Evolutionary conservation across 805 yeast genomes (phyloP).

Genomic region (Cyberlindnera maritima): DNA sequence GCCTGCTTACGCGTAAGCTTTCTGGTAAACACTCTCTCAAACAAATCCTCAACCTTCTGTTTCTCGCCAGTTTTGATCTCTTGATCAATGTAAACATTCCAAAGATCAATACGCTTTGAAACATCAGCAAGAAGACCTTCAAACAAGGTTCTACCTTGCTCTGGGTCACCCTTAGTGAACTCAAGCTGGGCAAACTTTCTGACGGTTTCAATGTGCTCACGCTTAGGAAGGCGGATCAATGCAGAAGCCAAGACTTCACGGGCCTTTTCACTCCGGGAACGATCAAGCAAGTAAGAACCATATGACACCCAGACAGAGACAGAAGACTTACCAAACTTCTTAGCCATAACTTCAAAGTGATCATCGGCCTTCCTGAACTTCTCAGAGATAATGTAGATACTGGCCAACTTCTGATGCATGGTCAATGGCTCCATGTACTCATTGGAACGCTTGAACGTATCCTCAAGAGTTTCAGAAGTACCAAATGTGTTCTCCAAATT

Average conservation of each 20-base stretch:
- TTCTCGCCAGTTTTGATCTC: slow-evolving; percentile 74
- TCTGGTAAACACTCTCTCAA: slow-evolving; percentile 69
- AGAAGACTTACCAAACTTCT: slow-evolving; percentile 72
- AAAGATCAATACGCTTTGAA: slow-evolving; percentile 87
- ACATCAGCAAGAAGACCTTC: slow-evolving; percentile 90
- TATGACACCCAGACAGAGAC: slow-evolving; percentile 77
- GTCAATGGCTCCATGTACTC: slow-evolving; percentile 88
- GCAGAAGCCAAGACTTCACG: slow-evolving; percentile 75
- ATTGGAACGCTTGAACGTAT: slow-evolving; percentile 76
- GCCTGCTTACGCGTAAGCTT: slow-evolving; percentile 86
- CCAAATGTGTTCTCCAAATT: slow-evolving; percentile 96
- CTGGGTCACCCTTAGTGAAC: slow-evolving; percentile 82
- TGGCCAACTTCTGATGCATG: slow-evolving; percentile 77
- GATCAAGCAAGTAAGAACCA: slow-evolving; percentile 71
- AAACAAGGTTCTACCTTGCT: slow-evolving; percentile 90
- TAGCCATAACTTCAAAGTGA: slow-evolving; percentile 63
- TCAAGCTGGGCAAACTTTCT: slow-evolving; percentile 88
- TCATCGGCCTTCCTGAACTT: slow-evolving; percentile 68
- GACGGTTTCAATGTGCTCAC: slow-evolving; percentile 75
- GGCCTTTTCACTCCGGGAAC: slow-evolving; percentile 52
- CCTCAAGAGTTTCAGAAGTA: slow-evolving; percentile 74
- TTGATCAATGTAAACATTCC: slow-evolving; percentile 95
- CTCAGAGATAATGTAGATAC: slow-evolving; percentile 72
- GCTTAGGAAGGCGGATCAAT: slow-evolving; percentile 64
- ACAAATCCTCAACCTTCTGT: slow-evolving; percentile 68